A percentile compares a stretch with the other conserved stretches of the same genome.
These are phyloP conservation scores for Kodamaea plutei DNA, from an alignment of 1,139 yeast species.

Conservation along the genomic window DNA sequence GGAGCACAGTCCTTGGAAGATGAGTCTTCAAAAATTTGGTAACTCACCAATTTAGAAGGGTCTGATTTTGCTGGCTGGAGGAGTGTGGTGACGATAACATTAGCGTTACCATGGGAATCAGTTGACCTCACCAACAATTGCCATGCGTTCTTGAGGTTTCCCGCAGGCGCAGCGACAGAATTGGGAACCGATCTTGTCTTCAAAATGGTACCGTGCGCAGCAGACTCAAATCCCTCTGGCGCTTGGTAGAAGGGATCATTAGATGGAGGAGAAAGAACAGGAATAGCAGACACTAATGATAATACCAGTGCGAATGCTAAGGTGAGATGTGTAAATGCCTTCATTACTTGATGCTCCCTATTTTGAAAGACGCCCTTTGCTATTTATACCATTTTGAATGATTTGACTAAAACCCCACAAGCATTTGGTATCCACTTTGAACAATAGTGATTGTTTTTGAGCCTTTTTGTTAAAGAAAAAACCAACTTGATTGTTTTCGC, in stretches of 20 bases:
- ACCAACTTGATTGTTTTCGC: too few species aligned
- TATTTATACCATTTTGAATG: too few species aligned
- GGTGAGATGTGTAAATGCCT: too few species aligned
- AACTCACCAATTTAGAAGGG: slow-evolving; percentile 25
- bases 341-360: too few species aligned
- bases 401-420: too few species aligned
- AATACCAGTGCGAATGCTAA: too few species aligned
- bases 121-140: slow-evolving; percentile 29
- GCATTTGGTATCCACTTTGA: too few species aligned
- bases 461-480: too few species aligned
- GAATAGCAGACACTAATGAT: background rate
- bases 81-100: slow-evolving; percentile 28
- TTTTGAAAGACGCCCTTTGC: too few species aligned
- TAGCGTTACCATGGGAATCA: slow-evolving; percentile 28
- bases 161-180: slow-evolving; percentile 11
- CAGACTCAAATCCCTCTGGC: slow-evolving; percentile 22
- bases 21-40: slow-evolving; percentile 34
- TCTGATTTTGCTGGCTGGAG: slow-evolving; percentile 30
- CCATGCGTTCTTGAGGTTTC: slow-evolving; percentile 19
- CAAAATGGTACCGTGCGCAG: slow-evolving; percentile 24
- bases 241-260: slow-evolving; percentile 28
- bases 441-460: too few species aligned
- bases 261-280: slow-evolving; percentile 3
- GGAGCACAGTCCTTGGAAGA: slow-evolving; percentile 28
- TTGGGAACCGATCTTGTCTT: slow-evolving; percentile 22